Evolutionary conservation across 768 basidiomycete genomes (phyloP).

Genomic region (Pulveroboletus sp.): DNA sequence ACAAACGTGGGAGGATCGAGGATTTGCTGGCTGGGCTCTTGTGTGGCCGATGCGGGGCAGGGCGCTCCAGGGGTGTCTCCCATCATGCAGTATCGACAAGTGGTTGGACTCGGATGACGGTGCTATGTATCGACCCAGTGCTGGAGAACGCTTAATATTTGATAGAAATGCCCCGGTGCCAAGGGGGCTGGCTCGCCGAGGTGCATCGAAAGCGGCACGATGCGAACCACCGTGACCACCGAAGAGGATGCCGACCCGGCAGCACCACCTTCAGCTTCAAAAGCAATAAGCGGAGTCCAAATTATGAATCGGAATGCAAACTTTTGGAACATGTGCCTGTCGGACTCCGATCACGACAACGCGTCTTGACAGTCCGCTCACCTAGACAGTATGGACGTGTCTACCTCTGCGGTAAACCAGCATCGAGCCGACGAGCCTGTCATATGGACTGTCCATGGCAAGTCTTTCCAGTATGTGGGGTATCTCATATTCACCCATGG

Average conservation of each 20-base stretch:
- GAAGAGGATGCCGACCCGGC: too few relatives aligned
- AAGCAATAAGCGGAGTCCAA: too few relatives aligned
- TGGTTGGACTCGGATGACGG: neutral
- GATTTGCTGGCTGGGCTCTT: conserved; percentile 16
- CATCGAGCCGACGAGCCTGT: conserved; percentile 3
- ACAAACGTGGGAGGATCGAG: conserved; percentile 52
- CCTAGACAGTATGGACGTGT: conserved; percentile 14
- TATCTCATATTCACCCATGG: neutral
- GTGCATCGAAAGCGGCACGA: too few relatives aligned
- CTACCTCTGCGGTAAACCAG: neutral
- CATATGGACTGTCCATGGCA: conserved; percentile 68
- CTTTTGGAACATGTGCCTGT: too few relatives aligned
- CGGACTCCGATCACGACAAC: neutral
- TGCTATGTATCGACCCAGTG: too few relatives aligned
- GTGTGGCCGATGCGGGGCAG: conserved; percentile 7
- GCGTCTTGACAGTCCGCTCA: conserved; percentile 8
- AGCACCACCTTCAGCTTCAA: too few relatives aligned
- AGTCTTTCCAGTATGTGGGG: conserved; percentile 8
- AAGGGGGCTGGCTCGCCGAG: too few relatives aligned
- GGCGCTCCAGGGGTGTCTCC: conserved; percentile 14
- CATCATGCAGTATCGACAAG: conserved; percentile 14
- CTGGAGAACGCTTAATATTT: too few relatives aligned
- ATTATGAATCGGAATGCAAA: too few relatives aligned
- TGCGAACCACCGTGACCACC: too few relatives aligned
- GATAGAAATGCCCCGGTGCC: too few relatives aligned